These are phyloP conservation scores for Aphanocladium album DNA, from an alignment of 2,329 filamentous ascomycete genomes.

Conservation along the genomic window DNA sequence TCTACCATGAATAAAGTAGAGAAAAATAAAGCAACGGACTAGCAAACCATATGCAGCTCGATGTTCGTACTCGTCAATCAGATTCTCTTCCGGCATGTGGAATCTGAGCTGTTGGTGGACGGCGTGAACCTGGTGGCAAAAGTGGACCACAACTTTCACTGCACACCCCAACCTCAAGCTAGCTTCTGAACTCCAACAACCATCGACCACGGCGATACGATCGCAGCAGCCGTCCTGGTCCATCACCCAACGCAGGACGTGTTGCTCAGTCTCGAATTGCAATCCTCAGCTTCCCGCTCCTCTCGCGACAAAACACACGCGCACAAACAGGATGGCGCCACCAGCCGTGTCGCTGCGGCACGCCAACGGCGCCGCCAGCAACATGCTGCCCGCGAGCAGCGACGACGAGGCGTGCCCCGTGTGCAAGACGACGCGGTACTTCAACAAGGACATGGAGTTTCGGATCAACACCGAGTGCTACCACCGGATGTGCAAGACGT, in stretches of 20 bases:
- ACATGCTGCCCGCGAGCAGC: constrained; percentile 19
- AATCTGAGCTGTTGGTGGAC: not conserved
- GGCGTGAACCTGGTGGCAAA: not conserved
- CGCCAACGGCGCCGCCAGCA: not conserved
- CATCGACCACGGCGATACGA: not conserved
- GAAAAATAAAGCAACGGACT: too few species aligned
- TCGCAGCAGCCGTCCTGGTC: constrained; percentile 3
- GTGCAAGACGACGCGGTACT: constrained; percentile 94
- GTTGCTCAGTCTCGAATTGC: not conserved
- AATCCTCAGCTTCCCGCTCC: too few species aligned
- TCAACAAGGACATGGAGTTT: constrained; percentile 90
- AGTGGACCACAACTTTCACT: not conserved
- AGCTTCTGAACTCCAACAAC: not conserved
- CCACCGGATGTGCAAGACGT: constrained; percentile 97
- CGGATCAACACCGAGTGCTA: constrained; percentile 98
- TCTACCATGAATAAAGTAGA: too few species aligned
- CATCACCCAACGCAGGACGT: not conserved
- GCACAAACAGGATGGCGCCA: not conserved
- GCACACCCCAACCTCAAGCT: too few species aligned
- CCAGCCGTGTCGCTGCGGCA: constrained; percentile 13
- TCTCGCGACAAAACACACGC: not conserved
- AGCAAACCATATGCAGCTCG: too few species aligned
- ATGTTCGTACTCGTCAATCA: too few species aligned
- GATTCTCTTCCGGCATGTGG: not conserved
- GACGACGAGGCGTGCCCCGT: constrained; percentile 81